phyloP scores from a whole-genome alignment of 495 filamentous ascomycete genomes.

The Evansstolkia leycettana region DNA sequence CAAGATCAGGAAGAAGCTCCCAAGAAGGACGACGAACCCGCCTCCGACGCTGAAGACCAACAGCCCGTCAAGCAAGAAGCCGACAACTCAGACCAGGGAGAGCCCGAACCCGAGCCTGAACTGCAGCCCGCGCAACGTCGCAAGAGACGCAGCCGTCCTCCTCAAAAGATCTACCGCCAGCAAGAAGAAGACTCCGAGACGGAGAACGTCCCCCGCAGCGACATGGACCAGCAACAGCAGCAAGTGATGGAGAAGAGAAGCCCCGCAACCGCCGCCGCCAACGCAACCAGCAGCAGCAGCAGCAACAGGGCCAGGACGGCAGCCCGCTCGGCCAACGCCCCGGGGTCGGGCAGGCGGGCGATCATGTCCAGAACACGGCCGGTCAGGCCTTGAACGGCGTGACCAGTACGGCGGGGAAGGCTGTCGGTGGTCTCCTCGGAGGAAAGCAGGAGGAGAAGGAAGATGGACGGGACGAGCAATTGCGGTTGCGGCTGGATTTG shows the following conservation, averaged over 20 bases:
- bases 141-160: conserved; percentile 16
- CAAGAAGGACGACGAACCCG: no score
- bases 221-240: conserved; percentile 21
- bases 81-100: conserved; percentile 10
- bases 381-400: conserved; percentile 46
- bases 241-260: conserved; percentile 9
- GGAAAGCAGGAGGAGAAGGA: conserved; percentile 27
- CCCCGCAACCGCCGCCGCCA: conserved; percentile 22
- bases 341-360: conserved; percentile 42
- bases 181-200: conserved; percentile 22
- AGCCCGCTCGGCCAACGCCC: conserved; percentile 42
- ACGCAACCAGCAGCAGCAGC: conserved; percentile 22
- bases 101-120: conserved; percentile 15
- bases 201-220: conserved; percentile 22
- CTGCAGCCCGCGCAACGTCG: conserved; percentile 14
- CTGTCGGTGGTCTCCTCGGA: conserved; percentile 38
- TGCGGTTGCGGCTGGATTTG: conserved; percentile 66
- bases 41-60: conserved; percentile 3
- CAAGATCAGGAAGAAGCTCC: conserved; percentile 6
- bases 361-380: conserved; percentile 52
- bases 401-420: conserved; percentile 44
- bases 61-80: neutral
- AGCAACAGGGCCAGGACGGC: conserved; percentile 24
- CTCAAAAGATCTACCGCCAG: conserved; percentile 8
- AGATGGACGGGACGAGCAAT: conserved; percentile 51